Evolutionary conservation across 176 grass and related monocot genomes (phyloP), one percentile per base, ranked within the genome.

Genomic region (Carex littledalei): DNA sequence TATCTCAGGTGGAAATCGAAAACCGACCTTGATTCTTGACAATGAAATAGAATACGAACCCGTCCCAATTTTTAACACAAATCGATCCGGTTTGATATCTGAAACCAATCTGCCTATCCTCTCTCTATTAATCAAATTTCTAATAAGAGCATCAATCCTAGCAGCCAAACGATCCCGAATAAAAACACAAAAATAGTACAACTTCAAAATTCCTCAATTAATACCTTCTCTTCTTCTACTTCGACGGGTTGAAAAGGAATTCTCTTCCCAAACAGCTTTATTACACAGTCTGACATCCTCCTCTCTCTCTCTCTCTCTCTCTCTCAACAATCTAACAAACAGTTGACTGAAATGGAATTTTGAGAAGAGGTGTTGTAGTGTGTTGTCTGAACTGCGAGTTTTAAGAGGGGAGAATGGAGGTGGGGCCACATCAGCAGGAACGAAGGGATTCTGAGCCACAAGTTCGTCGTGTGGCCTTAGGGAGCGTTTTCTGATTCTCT

Each of bases 201-300:
- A 55, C 54, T n/a, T 58, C 55, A 60, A 31, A 24, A 81, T 4
- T 41, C 13, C 59, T 50, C 52, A 31, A 43, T 31, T 66, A 79
- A 34, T 74, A 92, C 91, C 87, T 91, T 87, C 17, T 84, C 77
- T 49, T 26, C 79, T 7, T 87, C 92, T n/a, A 52, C 70, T 24
- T 21, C 50, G 53, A 70, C 7, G 50, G 86, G 85, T 24, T 87
- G 87, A 85, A 88, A 83, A 53, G 89, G 89, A 66, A 93, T 97
- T 67, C 89, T 97, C 88, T 85, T 93, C 65, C 94, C 94, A 64
- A 97, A 97, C 79, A 97, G 88, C 88, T 93, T 97, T 7, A 97
- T 97, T 78, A 87, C 69, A 83, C 79, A 70, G 43, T 93, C 86
- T 76, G 65, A 13, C 79, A 82, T 22, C 87, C 81, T 53, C 82